Percentiles rank a stretch among this genome's conserved stretches.
Evolutionary conservation across 345 rosid genomes (phyloP).

Genomic region (Eucalyptus tenuipes): DNA sequence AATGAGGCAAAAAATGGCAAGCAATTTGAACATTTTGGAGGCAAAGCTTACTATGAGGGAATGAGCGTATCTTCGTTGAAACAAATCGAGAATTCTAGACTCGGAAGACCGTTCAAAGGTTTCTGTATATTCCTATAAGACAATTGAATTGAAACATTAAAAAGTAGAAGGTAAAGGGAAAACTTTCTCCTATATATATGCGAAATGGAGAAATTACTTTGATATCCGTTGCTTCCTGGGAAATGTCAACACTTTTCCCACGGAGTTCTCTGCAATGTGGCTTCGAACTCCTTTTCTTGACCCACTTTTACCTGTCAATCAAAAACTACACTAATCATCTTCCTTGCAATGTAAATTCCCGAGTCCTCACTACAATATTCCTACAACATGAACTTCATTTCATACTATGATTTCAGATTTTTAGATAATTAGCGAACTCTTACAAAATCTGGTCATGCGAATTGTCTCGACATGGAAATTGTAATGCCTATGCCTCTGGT

Average conservation of each 20-base stretch:
- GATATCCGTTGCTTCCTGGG: conserved; percentile 32
- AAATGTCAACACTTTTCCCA: conserved; percentile 28
- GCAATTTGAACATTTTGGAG: neutral
- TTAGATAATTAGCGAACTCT: neutral
- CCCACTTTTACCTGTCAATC: conserved; percentile 26
- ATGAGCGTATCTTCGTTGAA: conserved; percentile 20
- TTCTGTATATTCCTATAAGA: conserved; percentile 17
- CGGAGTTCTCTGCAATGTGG: conserved; percentile 23
- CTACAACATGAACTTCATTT: neutral
- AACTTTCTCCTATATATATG: neutral
- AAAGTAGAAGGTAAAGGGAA: neutral
- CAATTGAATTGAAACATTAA: neutral
- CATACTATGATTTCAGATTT: neutral
- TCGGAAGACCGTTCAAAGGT: conserved; percentile 1
- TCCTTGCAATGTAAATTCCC: neutral
- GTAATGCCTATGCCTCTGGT: neutral
- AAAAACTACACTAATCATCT: neutral
- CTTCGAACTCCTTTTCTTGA: conserved; percentile 20
- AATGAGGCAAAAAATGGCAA: neutral
- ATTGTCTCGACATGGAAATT: neutral
- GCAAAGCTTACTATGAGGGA: conserved; percentile 12
- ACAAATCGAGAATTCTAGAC: conserved; percentile 16
- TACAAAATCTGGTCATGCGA: neutral
- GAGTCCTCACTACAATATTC: neutral
- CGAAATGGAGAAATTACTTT: conserved; percentile 3